Conservation (phyloP, 2,329 filamentous ascomycete species). For the Fusarium humuli region DNA sequence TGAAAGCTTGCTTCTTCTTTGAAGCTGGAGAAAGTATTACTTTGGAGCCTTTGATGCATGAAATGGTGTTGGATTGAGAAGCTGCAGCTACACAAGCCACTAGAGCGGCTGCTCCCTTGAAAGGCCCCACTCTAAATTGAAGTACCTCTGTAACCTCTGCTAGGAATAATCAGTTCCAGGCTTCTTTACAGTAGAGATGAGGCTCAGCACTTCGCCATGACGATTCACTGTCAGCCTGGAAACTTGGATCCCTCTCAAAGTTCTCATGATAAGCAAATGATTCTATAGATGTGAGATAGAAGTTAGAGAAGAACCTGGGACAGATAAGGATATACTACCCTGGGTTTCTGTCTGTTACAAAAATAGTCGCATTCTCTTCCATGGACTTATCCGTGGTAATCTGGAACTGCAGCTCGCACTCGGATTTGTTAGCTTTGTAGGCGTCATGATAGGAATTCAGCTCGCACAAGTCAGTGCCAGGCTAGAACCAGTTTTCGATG, state of each 20-base stretch:
- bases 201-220: slow-evolving; percentile 7
- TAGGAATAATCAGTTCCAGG: not conserved
- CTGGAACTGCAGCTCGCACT: slow-evolving; percentile 13
- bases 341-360: not conserved
- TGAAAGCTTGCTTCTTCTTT: not conserved
- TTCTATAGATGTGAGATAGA: not conserved
- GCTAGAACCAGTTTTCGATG: slow-evolving; percentile 1
- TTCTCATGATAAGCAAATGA: not conserved
- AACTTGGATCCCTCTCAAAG: not conserved
- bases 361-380: not conserved
- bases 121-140: slow-evolving; percentile 14
- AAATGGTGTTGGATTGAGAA: slow-evolving; percentile 15
- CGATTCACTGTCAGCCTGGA: not conserved
- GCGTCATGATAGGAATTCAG: slow-evolving; percentile 33
- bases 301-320: not conserved
- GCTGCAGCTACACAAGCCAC: slow-evolving; percentile 10
- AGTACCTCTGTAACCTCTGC: not conserved
- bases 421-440: slow-evolving; percentile 14
- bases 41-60: not conserved
- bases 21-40: not conserved
- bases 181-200: not conserved
- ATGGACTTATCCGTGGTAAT: too few species aligned
- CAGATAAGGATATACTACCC: not conserved
- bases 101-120: slow-evolving; percentile 20
- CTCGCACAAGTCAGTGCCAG: slow-evolving; percentile 6